Evolutionary conservation across 306 rosid genomes (phyloP), one percentile per base, ranked within the genome.

Genomic region (Mimosa bimucronata): DNA sequence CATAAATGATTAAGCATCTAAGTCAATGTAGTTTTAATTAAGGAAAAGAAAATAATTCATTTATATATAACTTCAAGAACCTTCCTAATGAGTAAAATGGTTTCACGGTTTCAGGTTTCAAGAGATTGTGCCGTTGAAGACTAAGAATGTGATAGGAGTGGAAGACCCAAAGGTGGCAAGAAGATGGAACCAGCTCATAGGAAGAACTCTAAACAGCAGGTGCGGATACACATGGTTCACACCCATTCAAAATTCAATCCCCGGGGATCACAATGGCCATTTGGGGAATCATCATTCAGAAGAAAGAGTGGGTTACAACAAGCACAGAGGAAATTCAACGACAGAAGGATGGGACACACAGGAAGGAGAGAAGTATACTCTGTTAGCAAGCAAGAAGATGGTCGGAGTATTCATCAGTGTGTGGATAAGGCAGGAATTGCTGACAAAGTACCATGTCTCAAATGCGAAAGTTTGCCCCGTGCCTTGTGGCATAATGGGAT

Each of bases 401-500:
- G 99, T 95, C 42, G 98, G 99, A 68, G 95, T 95, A 19, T 95
- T 93, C 65, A 78, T 89, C 15, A 91, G 96, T 71, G 98, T 95
- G 44, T 95, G 99, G 99, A 62, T 93, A 75, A 93, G 68, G 74
- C 84, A 79, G 73, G 91, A 91, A 66, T 66, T 93, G 80, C 67
- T 87, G 34, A 82, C 83, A 4, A 95, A 88, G 83, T 79, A 84
- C 46, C 25, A 86, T 78, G 79, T 95, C 19, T 90, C 98, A 26
- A 83, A 91, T 66, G 98, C 91, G 72, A 95, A 88, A 52, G 98
- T 95, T 23, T 84, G 92, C 45, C 90, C 94, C 0, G 98, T 95
- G 85, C 98, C 96, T 6, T 95, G 99, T 75, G 99, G 99, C 57
- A 91, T 93, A 77, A 93, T 95, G 99, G 99, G 98, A n/a, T 93